Base-by-base conservation (phyloP, 139 green algal genomes). In the Volvox reticuliferus region DNA sequence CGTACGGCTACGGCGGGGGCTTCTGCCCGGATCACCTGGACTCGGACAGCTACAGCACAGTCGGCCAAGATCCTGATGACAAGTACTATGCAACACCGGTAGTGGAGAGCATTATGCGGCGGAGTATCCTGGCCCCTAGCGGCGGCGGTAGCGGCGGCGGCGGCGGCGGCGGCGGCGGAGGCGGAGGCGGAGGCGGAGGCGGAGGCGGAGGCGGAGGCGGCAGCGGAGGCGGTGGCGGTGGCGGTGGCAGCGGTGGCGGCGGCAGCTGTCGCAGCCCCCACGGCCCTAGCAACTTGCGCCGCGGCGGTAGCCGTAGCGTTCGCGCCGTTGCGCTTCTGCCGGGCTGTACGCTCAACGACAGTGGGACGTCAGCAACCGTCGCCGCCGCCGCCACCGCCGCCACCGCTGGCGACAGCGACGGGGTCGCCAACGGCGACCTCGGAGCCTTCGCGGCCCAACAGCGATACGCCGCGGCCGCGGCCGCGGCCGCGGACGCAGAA, bases 21-120 rank as follows among this genome's bases (percentile, higher is more conserved):
- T 14, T 20, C 2, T 19, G 19, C 37, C n/a, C 18, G 26, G 55
- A 75, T 5, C 55, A 61, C 18, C 13, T 87, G 2, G 81, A 87
- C 30, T 76, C 50, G 5, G 82, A 88, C 65, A 88, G 82, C 82
- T 88, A 88, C 82, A 88, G 82, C 82, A 24, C 5, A 13, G 33
- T 22, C 63, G 79, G n/a, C 6, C 65, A 73, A 28, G 65, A n/a
- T n/a, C n/a, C n/a, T n/a, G n/a, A 73, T 55, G 63, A 2, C 63
- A 26, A 20, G 63, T 63, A 65, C 12, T 6, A 1, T 12, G 35
- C 21, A 1, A 50, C 26, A 12, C 26, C 79, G 2, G 79, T 79
- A 3, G 35, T 77, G 62, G 82, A 79, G 82, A 88, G 82, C 65
- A 18, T 88, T 14, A 44, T 86, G 79, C 79, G 50, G 6, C 44